Evolutionary conservation across 345 rosid species (phyloP).

Genomic region (Garcia nutans): DNA sequence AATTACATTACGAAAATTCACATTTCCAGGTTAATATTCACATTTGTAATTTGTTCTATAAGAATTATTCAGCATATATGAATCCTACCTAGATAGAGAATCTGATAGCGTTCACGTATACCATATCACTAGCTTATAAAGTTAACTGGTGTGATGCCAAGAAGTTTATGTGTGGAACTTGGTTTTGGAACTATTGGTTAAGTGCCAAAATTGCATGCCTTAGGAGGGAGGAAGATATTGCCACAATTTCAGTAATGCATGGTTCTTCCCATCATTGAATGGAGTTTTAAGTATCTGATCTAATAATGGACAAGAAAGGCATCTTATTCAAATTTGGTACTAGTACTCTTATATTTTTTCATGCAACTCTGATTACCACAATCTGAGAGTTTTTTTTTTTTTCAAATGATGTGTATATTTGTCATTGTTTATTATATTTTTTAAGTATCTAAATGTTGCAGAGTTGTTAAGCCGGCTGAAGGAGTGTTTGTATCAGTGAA

Average conservation of each 20-base stretch:
- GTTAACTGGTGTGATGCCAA: background rate
- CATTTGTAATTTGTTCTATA: background rate
- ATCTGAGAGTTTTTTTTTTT: constrained; percentile 6
- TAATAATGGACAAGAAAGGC: background rate
- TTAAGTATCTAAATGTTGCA: constrained; percentile 34
- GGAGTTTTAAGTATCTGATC: background rate
- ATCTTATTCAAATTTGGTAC: background rate
- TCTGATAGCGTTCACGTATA: background rate
- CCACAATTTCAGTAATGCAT: background rate
- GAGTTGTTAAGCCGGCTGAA: constrained; percentile 72
- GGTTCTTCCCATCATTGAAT: background rate
- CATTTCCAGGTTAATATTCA: background rate
- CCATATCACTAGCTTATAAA: background rate
- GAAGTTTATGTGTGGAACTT: background rate
- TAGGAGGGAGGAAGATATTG: constrained; percentile 5
- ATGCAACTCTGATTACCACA: background rate
- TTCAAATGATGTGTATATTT: background rate
- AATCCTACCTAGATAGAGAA: background rate
- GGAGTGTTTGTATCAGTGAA: constrained; percentile 83
- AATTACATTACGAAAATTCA: constrained; percentile 8
- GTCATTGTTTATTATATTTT: constrained; percentile 9
- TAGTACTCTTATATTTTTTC: background rate
- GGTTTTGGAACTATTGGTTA: background rate
- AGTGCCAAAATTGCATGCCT: too few species aligned
- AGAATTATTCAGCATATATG: background rate